Evolutionary conservation across 2,329 filamentous ascomycete species (phyloP), one percentile per base, ranked within the genome.

Genomic region (Fusarium neocosmosporiellum): DNA sequence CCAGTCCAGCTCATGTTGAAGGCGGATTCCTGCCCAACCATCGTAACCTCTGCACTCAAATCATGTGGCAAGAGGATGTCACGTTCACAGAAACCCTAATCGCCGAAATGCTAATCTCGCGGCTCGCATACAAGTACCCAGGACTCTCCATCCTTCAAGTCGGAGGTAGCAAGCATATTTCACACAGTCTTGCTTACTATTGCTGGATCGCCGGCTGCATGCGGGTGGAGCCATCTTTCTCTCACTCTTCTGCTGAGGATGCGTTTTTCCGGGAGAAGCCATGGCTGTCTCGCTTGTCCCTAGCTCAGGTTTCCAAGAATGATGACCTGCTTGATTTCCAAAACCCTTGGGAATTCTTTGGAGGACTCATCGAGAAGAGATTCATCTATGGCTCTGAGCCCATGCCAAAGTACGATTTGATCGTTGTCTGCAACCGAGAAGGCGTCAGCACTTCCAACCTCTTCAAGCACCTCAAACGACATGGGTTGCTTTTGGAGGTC

Each of bases 41-140:
- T 69, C 84, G 83, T 34, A 85, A 85, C 22, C 79, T 89, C 1
- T 87, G 86, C 63, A 85, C 84, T 3, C 79, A 87, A 69, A 80
- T 89, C 57, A 70, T 82, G 3, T 89, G 87, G 88, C 79, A 84
- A 22, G 77, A 83, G 60, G 82, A 86, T 61, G 72, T 78, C 8
- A 63, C 71, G 3, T 81, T 76, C 11, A 69, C 78, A 1, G 1
- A 69, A 78, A 1, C 48, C 50, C 1, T 69, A 7, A 8, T 70
- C 9, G 60, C 82, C 9, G 59, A 61, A 2, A 71, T 79, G 1
- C 68, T 84, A 14, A 62, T 85, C 0, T 69, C 75, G 1, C 63
- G 82, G 0, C 67, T 84, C 20, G 80, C 81, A 2, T 83, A 86
- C 75, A 85, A 85, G 62, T 78, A 80, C 6, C 81, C 85, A 0